A percentile compares a stretch with the other conserved stretches of the same genome.
phyloP scores from a whole-genome alignment of 805 yeast species.

The Ogataea degrootiae region DNA sequence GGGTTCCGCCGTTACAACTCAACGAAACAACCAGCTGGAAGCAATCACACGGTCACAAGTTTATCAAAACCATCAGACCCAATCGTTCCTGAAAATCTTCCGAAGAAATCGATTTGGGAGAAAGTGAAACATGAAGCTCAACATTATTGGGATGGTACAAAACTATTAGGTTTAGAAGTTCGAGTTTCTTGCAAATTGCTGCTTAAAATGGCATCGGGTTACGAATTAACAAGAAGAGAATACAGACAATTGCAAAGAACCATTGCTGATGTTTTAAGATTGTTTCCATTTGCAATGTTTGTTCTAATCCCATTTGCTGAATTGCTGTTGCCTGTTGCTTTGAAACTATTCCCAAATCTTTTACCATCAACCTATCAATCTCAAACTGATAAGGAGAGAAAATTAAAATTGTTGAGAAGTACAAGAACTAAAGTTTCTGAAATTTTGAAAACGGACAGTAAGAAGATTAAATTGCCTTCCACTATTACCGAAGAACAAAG shows the following conservation, averaged over 20 bases:
- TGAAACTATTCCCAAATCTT: conserved; percentile 85
- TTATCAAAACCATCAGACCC: neutral
- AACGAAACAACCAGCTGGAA: too few relatives aligned
- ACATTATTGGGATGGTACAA: conserved; percentile 95
- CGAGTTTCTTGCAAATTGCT: conserved; percentile 78
- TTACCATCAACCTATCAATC: conserved; percentile 90
- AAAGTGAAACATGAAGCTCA: conserved; percentile 82
- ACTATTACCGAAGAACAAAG: conserved; percentile 67
- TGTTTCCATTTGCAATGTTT: conserved; percentile 90
- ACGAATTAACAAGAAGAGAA: conserved; percentile 89
- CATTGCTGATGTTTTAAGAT: conserved; percentile 71
- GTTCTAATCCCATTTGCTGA: conserved; percentile 94
- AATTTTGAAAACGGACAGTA: conserved; percentile 62
- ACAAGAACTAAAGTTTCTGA: conserved; percentile 60
- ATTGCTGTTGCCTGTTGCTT: conserved; percentile 78
- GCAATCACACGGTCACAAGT: neutral
- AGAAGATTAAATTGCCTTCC: conserved; percentile 64
- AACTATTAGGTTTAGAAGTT: conserved; percentile 83
- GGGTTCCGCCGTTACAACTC: too few relatives aligned
- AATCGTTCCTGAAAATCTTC: conserved; percentile 9
- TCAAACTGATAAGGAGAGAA: conserved; percentile 51
- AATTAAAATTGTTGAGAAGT: conserved; percentile 46
- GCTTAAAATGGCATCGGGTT: conserved; percentile 78
- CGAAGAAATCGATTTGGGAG: conserved; percentile 67
- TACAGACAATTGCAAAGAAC: conserved; percentile 85